A percentile compares a stretch with the other conserved stretches of the same genome.
phyloP scores from a whole-genome alignment of 805 yeast genomes.

The Wickerhamiella galacta region DNA sequence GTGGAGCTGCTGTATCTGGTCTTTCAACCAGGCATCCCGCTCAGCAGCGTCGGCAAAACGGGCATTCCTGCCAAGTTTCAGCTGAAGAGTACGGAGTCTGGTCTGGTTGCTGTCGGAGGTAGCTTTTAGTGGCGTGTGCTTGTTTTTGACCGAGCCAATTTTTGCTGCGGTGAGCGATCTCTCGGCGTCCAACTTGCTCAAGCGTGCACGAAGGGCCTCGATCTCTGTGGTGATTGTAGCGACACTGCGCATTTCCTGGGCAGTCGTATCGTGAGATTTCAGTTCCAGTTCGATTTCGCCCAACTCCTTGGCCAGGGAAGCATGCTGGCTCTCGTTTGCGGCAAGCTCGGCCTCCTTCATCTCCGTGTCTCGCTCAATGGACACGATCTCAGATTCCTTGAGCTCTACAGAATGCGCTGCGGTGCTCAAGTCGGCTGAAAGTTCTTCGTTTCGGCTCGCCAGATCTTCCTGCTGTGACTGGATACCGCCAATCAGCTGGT shows the following conservation, averaged over 20 bases:
- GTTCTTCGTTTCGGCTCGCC: constrained; percentile 4
- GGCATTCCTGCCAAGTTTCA: constrained; percentile 55
- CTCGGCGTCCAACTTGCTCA: too few species aligned
- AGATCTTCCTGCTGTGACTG: constrained; percentile 3
- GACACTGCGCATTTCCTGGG: too few species aligned
- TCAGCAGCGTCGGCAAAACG: constrained; percentile 39
- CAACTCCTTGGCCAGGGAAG: background rate
- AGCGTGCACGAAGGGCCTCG: too few species aligned
- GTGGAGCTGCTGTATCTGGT: too few species aligned
- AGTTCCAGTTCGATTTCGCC: background rate
- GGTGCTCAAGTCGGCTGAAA: background rate
- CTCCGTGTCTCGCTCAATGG: background rate
- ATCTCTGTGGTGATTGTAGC: too few species aligned
- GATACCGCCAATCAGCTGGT: constrained; percentile 2
- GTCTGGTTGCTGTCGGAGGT: too few species aligned
- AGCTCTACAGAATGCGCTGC: background rate
- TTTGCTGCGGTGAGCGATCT: too few species aligned
- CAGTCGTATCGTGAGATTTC: too few species aligned
- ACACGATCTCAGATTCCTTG: background rate
- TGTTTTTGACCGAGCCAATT: background rate
- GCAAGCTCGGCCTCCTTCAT: background rate
- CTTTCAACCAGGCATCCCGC: constrained; percentile 50
- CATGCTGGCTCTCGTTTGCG: background rate
- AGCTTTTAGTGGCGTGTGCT: too few species aligned
- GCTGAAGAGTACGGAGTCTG: constrained; percentile 29